Evolutionary conservation across 306 rosid genomes (phyloP).

Genomic region (Ceratonia siliqua): DNA sequence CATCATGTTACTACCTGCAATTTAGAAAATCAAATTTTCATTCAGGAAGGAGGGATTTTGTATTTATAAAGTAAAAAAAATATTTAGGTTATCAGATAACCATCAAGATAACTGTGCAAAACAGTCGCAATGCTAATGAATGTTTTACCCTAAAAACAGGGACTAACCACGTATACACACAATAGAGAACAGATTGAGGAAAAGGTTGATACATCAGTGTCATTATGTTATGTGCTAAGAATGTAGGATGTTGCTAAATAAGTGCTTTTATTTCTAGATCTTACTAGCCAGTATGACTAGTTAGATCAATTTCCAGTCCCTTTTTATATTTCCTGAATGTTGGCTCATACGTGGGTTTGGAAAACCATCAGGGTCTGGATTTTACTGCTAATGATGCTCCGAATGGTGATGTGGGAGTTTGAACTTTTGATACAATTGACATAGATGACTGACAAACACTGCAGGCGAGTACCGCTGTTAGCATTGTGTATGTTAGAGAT

Average conservation of each 20-base stretch:
- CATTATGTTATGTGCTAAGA: slow-evolving; percentile 1
- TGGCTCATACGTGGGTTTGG: background rate
- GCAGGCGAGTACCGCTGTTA: no score
- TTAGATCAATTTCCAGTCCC: background rate
- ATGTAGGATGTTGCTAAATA: background rate
- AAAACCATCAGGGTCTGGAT: background rate
- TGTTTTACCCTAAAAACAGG: no score
- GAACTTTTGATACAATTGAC: background rate
- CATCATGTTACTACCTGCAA: slow-evolving; percentile 10
- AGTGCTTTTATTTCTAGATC: background rate
- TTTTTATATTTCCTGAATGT: background rate
- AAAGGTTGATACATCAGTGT: no score
- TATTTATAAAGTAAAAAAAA: background rate
- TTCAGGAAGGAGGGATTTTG: no score
- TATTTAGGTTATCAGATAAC: background rate
- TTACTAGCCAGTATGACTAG: background rate
- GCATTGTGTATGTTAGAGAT: no score
- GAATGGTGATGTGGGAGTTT: background rate
- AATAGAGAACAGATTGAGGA: no score
- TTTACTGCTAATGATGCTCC: background rate
- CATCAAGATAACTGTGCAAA: background rate
- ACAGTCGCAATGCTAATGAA: background rate
- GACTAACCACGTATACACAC: no score
- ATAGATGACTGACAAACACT: no score
- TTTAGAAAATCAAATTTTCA: no score